Conservation (phyloP, 1,284 basidiomycete species). For the Rhodotorula sp. region DNA sequence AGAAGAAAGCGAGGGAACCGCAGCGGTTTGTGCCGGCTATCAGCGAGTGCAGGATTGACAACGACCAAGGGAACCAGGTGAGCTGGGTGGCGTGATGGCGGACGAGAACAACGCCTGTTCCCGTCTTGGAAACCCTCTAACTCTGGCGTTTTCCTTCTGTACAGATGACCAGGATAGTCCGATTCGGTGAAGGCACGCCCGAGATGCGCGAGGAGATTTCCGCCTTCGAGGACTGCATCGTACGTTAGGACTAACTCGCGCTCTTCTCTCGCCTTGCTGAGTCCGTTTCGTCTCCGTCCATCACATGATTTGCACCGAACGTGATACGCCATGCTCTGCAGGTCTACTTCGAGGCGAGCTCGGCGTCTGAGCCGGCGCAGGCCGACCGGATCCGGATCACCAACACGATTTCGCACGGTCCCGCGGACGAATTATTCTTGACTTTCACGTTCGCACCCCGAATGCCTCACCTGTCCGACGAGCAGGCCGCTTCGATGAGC, state of each 20-base stretch:
- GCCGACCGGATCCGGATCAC: slow-evolving; percentile 5
- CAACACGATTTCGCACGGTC: slow-evolving; percentile 21
- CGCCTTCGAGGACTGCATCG: slow-evolving; percentile 5
- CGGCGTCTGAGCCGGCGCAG: neutral
- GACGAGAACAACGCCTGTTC: too few species aligned
- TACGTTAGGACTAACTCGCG: neutral
- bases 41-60: slow-evolving; percentile 7
- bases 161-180: slow-evolving; percentile 19
- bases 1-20: slow-evolving; percentile 19
- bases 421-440: slow-evolving; percentile 20
- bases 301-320: neutral
- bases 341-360: slow-evolving; percentile 29
- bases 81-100: neutral
- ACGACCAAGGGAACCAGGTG: slow-evolving; percentile 30
- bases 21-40: slow-evolving; percentile 17
- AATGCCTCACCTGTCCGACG: slow-evolving; percentile 6
- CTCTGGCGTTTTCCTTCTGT: too few species aligned
- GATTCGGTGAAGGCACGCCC: slow-evolving; percentile 4
- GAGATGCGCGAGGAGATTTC: slow-evolving; percentile 14
- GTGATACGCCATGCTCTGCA: neutral
- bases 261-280: neutral
- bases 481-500: neutral
- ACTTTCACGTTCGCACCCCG: slow-evolving; percentile 19
- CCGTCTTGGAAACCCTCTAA: neutral
- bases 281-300: neutral